phyloP scores from a whole-genome alignment of 495 filamentous ascomycete species.

The Penicillium pulvis region DNA sequence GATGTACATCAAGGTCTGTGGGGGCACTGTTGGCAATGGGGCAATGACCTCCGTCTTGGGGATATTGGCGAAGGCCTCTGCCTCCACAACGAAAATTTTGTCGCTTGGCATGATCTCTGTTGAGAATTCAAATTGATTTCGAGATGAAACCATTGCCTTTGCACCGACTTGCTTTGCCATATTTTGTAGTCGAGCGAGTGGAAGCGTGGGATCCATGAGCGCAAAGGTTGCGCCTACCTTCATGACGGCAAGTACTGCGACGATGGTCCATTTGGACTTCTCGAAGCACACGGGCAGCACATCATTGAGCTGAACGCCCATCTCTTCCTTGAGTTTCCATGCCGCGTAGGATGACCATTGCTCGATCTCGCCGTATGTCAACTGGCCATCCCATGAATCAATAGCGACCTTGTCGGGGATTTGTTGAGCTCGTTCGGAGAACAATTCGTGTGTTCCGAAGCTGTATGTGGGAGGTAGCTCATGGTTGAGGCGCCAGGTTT shows the following conservation, averaged over 20 bases:
- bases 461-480: slow-evolving; percentile 31
- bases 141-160: slow-evolving; percentile 36
- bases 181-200: slow-evolving; percentile 41
- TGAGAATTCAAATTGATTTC: slow-evolving; percentile 28
- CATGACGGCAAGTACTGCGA: slow-evolving; percentile 47
- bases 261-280: slow-evolving; percentile 49
- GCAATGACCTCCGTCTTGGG: slow-evolving; percentile 5
- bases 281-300: slow-evolving; percentile 49
- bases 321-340: slow-evolving; percentile 19
- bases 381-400: slow-evolving; percentile 48
- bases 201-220: slow-evolving; percentile 41
- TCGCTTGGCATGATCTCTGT: slow-evolving; percentile 30
- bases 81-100: slow-evolving; percentile 31
- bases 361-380: slow-evolving; percentile 50
- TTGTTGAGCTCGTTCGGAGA: slow-evolving; percentile 36
- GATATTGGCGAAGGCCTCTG: slow-evolving; percentile 19
- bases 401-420: slow-evolving; percentile 42
- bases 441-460: slow-evolving; percentile 50
- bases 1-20: slow-evolving; percentile 39
- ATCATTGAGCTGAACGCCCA: slow-evolving; percentile 35
- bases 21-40: slow-evolving; percentile 27
- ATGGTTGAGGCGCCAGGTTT: slow-evolving; percentile 40
- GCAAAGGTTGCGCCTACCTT: slow-evolving; percentile 44
- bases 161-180: slow-evolving; percentile 38
- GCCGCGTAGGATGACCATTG: slow-evolving; percentile 37